Evolutionary conservation across 2,329 filamentous ascomycete genomes (phyloP), one percentile per base, ranked within the genome.

Genomic region (Claviceps sp.): DNA sequence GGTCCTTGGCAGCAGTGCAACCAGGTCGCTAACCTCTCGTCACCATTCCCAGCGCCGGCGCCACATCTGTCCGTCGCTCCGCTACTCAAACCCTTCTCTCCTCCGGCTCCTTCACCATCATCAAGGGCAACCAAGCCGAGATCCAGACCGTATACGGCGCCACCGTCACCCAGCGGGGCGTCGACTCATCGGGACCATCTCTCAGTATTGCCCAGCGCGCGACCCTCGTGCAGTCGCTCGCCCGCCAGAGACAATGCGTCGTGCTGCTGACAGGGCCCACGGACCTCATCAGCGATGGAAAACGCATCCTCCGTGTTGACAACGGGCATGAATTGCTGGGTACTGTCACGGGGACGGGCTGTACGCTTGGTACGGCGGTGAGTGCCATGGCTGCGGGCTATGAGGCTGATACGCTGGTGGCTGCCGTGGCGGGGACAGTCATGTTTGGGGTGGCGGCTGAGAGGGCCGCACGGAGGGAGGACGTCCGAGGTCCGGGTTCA

Each of bases 121-220:
- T 97, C 68, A 97, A 97, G 65, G 91, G 91, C 48, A 97, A 97
- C 67, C 88, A 94, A 64, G 82, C 85, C 51, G 93, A 97, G 67
- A 89, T 97, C 55, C 74, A 78, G 47, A 82, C 86, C 2, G 81
- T 91, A 0, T 78, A 77, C 41, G 85, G 84, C 43, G 72, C 76
- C 44, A 56, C 63, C 55, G 45, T 64, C 46, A 55, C 57, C 38
- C 91, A 96, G 67, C 82, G 84, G 44, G 91, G 91, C 48, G 91
- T 97, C 11, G 91, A 97, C 67, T 88, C 84, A 56, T 78, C 77
- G 4, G 80, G 81, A 63, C 80, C 81, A 63, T 81, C 59, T 63
- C 74, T 72, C 66, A 79, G 56, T 63, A 71, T 72, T 2, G 54
- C 64, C 4, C 62, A 65, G 18, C 81, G 86, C 56, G 81, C 79